A percentile compares a stretch with the other conserved stretches of the same genome.
Evolutionary conservation across 2,329 filamentous ascomycete species (phyloP).

Genomic region (Tothia fuscella): DNA sequence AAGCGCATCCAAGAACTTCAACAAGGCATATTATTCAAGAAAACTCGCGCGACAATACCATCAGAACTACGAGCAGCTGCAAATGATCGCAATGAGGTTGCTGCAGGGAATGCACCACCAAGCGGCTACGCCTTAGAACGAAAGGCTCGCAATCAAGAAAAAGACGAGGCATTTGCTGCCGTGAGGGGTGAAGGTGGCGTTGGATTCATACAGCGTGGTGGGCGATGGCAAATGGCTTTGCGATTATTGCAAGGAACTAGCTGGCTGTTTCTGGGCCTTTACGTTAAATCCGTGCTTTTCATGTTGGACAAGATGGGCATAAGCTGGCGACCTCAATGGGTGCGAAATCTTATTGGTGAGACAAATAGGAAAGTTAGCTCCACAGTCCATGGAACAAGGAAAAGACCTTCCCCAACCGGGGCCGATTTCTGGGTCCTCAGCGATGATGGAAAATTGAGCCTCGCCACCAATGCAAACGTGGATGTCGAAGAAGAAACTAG

Average conservation of each 20-base stretch:
- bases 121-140: slow-evolving; percentile 56
- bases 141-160: slow-evolving; percentile 43
- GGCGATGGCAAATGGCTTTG: slow-evolving; percentile 58
- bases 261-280: slow-evolving; percentile 48
- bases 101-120: not conserved
- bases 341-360: slow-evolving; percentile 40
- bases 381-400: too few species aligned
- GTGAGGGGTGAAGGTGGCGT: not conserved
- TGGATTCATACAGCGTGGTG: slow-evolving; percentile 28
- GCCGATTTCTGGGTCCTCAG: slow-evolving; percentile 29
- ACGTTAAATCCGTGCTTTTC: slow-evolving; percentile 42
- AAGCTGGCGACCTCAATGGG: slow-evolving; percentile 50
- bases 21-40: slow-evolving; percentile 26
- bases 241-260: slow-evolving; percentile 69
- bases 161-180: slow-evolving; percentile 16
- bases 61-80: slow-evolving; percentile 30
- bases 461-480: slow-evolving; percentile 51
- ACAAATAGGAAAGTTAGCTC: slow-evolving; percentile 22
- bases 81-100: slow-evolving; percentile 18
- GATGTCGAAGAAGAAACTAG: slow-evolving; percentile 76
- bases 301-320: slow-evolving; percentile 49
- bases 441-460: slow-evolving; percentile 40
- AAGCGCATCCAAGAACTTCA: slow-evolving; percentile 71
- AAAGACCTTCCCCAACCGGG: slow-evolving; percentile 10
- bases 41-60: slow-evolving; percentile 27